These are phyloP conservation scores for Cenchrus purpureus DNA, from an alignment of 176 grass and related monocot species.

Conservation along the genomic window DNA sequence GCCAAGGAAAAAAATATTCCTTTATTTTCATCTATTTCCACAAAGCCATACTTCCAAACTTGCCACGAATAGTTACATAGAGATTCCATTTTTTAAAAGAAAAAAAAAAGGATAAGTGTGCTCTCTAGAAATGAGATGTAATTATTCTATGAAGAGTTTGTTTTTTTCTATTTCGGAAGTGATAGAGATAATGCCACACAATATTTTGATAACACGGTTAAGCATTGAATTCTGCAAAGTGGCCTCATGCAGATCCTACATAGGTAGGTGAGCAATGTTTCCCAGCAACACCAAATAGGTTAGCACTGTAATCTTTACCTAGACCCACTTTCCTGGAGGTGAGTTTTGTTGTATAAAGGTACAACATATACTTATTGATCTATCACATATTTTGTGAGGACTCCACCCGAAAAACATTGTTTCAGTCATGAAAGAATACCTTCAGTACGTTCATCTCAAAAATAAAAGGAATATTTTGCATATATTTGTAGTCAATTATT, in stretches of 20 bases:
- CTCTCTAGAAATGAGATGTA: not conserved
- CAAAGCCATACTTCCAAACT: not conserved
- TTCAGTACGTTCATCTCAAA: slow-evolving; percentile 3
- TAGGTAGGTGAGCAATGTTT: not conserved
- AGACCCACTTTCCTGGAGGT: slow-evolving; percentile 21
- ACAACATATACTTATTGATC: slow-evolving; percentile 24
- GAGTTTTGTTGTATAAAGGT: slow-evolving; percentile 8
- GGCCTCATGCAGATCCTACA: not conserved
- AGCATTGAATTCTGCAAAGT: not conserved
- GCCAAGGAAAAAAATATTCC: not conserved
- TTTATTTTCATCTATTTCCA: not conserved
- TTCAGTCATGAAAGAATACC: slow-evolving; percentile 23
- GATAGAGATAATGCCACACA: not conserved
- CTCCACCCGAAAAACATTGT: not conserved
- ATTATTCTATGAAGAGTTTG: slow-evolving; percentile 7
- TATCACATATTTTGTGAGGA: slow-evolving; percentile 27
- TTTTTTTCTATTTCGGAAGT: slow-evolving; percentile 9
- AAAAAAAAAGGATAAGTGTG: not conserved
- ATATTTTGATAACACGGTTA: not conserved
- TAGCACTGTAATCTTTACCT: not conserved
- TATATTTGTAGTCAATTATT: not conserved
- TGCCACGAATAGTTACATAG: not conserved
- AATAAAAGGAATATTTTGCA: not conserved
- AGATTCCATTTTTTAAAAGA: not conserved
- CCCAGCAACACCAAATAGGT: slow-evolving; percentile 7